Conservation (phyloP, 331 rosid genomes). For the Stylosanthes scabra region DNA sequence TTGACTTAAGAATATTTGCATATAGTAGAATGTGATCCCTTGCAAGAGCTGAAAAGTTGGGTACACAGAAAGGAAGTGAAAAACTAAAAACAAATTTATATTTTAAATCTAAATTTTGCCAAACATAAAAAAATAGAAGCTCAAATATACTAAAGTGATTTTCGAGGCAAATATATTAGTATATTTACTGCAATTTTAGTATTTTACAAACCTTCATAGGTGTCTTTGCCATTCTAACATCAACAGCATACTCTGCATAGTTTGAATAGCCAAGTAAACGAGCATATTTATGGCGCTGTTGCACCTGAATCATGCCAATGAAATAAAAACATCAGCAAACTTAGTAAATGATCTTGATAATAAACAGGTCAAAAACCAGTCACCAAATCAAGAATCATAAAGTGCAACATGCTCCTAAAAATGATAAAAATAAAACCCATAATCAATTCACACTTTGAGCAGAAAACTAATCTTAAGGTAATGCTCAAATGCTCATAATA, state of each 20-base stretch:
- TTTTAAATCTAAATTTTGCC: neutral
- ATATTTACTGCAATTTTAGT: conserved; percentile 1
- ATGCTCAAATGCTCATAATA: neutral
- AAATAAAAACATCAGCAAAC: conserved; percentile 22
- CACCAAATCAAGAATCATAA: conserved; percentile 25
- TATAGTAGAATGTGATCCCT: neutral
- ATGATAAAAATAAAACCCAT: conserved; percentile 24
- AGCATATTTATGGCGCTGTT: conserved; percentile 86
- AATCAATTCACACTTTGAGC: conserved; percentile 13
- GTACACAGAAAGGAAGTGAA: conserved; percentile 5
- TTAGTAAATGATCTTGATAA: conserved; percentile 23
- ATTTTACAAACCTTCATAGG: conserved; percentile 90
- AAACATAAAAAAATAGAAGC: neutral
- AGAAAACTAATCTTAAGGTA: conserved; percentile 22
- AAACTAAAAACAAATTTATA: conserved; percentile 22
- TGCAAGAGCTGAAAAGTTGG: conserved; percentile 7
- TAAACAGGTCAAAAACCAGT: conserved; percentile 20
- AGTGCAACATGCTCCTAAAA: conserved; percentile 18
- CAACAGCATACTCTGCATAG: conserved; percentile 86
- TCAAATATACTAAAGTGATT: neutral
- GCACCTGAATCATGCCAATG: conserved; percentile 66
- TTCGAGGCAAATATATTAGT: conserved; percentile 21
- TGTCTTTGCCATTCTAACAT: conserved; percentile 91
- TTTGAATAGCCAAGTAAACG: conserved; percentile 86
- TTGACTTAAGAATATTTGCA: conserved; percentile 15